Evolutionary conservation across 768 basidiomycete species (phyloP).

Genomic region (Rhizopogon vulgaris): DNA sequence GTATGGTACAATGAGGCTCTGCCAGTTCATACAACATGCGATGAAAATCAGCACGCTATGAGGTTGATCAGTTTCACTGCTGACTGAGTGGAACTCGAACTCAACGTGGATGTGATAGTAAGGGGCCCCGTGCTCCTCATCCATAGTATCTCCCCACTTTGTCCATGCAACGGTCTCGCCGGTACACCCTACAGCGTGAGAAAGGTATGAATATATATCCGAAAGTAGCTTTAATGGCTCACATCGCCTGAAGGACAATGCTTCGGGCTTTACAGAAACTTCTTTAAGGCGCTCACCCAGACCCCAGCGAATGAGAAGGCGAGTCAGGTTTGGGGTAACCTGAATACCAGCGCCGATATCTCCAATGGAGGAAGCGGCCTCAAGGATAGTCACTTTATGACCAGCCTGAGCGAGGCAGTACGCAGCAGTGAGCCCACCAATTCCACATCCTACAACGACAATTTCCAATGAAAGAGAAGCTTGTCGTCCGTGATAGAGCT

Average conservation of each 20-base stretch:
- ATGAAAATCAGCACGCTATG: slow-evolving; percentile 42
- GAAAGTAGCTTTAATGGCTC: slow-evolving; percentile 1
- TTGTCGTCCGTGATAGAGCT: slow-evolving; percentile 19
- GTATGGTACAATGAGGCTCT: slow-evolving; percentile 30
- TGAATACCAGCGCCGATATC: slow-evolving; percentile 53
- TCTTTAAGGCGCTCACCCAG: slow-evolving; percentile 34
- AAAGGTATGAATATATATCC: neutral
- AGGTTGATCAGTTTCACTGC: neutral
- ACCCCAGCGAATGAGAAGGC: slow-evolving; percentile 48
- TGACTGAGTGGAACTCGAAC: neutral
- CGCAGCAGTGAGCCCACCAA: slow-evolving; percentile 44
- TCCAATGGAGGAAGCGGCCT: slow-evolving; percentile 30
- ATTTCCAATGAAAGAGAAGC: slow-evolving; percentile 26
- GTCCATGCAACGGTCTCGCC: slow-evolving; percentile 33
- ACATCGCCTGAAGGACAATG: slow-evolving; percentile 39
- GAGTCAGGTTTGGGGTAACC: slow-evolving; percentile 34
- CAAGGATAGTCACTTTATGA: slow-evolving; percentile 44
- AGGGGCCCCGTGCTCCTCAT: slow-evolving; percentile 25
- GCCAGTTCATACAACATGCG: slow-evolving; percentile 32
- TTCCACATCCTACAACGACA: slow-evolving; percentile 44
- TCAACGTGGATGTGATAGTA: slow-evolving; percentile 30
- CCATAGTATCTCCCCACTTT: slow-evolving; percentile 28
- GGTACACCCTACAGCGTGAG: slow-evolving; percentile 18
- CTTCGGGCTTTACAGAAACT: slow-evolving; percentile 32
- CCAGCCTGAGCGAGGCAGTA: slow-evolving; percentile 40